Conservation (phyloP, 208 protist genomes). For the Balamuthia mandrillaris region DNA sequence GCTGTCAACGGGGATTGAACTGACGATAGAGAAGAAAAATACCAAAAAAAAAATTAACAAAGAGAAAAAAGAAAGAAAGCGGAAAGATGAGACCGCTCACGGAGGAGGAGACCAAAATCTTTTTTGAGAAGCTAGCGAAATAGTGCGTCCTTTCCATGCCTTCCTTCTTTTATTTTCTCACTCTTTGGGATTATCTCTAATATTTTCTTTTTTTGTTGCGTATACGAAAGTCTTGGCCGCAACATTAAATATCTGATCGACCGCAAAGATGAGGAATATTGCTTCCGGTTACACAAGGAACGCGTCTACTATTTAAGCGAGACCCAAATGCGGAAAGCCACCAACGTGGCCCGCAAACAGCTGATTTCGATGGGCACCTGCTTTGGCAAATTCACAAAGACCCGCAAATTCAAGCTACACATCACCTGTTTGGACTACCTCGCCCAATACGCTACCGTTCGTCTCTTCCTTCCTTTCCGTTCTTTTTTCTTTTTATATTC, state of each 20-base stretch:
- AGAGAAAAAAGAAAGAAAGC: not conserved
- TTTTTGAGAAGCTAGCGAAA: constrained; percentile 84
- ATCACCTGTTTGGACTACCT: constrained; percentile 82
- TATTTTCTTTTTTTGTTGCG: not conserved
- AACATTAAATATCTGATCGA: constrained; percentile 81
- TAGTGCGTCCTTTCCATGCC: constrained; percentile 54
- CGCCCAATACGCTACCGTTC: constrained; percentile 76
- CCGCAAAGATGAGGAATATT: constrained; percentile 75
- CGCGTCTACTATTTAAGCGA: constrained; percentile 83
- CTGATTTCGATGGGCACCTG: constrained; percentile 74
- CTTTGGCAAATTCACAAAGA: constrained; percentile 85
- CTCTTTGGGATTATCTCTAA: not conserved
- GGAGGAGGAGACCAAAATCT: constrained; percentile 79
- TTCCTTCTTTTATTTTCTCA: not conserved
- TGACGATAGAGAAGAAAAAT: too few species aligned
- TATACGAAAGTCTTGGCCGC: constrained; percentile 69
- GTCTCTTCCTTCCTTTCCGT: not conserved
- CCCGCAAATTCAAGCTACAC: constrained; percentile 79
- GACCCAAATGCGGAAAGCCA: constrained; percentile 55
- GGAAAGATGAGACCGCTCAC: constrained; percentile 79
- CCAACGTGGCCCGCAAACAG: constrained; percentile 64
- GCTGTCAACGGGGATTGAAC: too few species aligned
- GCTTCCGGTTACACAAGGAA: constrained; percentile 81
- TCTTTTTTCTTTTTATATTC: too few species aligned
- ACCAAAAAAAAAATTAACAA: too few species aligned